Conservation (phyloP, 2,329 filamentous ascomycete genomes). For the Ophiocordyceps camponoti-rufipedis region DNA sequence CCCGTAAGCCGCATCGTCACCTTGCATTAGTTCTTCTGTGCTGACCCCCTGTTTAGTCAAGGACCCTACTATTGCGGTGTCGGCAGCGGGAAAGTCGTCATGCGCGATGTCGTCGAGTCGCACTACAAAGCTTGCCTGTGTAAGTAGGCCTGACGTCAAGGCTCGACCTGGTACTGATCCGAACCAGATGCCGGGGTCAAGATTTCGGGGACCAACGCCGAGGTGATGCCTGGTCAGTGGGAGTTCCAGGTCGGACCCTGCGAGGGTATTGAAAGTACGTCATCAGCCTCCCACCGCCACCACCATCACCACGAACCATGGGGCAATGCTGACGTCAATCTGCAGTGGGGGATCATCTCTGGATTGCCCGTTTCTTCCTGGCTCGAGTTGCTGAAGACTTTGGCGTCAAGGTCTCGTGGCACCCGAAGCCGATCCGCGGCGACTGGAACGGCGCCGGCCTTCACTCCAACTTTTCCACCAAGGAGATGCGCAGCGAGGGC, state of each 20-base stretch:
- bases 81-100: constrained; percentile 89
- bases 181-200: constrained; percentile 52
- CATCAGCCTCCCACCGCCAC: background rate
- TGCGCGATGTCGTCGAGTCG: constrained; percentile 85
- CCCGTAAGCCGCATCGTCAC: constrained; percentile 24
- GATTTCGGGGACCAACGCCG: constrained; percentile 96
- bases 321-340: background rate
- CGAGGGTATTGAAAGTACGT: constrained; percentile 63
- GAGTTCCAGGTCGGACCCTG: constrained; percentile 95
- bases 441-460: constrained; percentile 91
- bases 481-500: constrained; percentile 74
- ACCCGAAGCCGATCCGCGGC: constrained; percentile 88
- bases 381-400: constrained; percentile 90
- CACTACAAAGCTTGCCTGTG: constrained; percentile 49
- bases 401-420: constrained; percentile 84
- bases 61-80: constrained; percentile 60
- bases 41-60: constrained; percentile 12
- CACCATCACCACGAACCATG: constrained; percentile 5
- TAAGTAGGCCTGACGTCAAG: constrained; percentile 5
- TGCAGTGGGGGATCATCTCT: constrained; percentile 84
- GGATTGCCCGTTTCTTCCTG: constrained; percentile 69
- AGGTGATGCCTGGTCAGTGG: constrained; percentile 74
- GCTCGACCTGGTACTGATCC: background rate
- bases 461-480: constrained; percentile 85
- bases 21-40: background rate